Percentiles rank a stretch among this genome's conserved stretches.
Evolutionary conservation across 371 early-diverging fungal genomes (phyloP).

Genomic region (Rhizopus sp.): DNA sequence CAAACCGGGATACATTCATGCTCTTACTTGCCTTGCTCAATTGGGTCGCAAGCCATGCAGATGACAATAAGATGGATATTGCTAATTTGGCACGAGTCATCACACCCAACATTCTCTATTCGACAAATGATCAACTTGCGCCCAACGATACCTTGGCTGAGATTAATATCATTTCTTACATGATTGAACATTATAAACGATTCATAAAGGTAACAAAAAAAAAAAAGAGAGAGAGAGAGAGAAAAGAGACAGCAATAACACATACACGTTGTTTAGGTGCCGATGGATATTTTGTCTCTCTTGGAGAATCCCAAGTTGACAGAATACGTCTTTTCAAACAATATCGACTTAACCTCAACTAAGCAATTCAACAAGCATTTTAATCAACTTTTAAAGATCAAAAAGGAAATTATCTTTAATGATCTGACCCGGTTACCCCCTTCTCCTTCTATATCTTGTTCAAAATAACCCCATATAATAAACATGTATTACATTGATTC

Average conservation of each 20-base stretch:
- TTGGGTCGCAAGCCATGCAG: slow-evolving; percentile 73
- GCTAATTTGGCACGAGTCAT: slow-evolving; percentile 90
- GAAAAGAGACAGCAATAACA: not conserved
- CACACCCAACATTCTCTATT: slow-evolving; percentile 91
- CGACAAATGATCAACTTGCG: slow-evolving; percentile 47
- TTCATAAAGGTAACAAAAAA: slow-evolving; percentile 63
- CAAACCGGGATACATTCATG: slow-evolving; percentile 87
- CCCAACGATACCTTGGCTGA: slow-evolving; percentile 51
- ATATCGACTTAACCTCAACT: slow-evolving; percentile 25
- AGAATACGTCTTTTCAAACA: slow-evolving; percentile 15
- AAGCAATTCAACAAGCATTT: slow-evolving; percentile 28
- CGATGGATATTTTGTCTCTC: slow-evolving; percentile 16
- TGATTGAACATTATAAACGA: slow-evolving; percentile 70
- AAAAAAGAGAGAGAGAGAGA: too few species aligned
- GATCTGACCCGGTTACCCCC: slow-evolving; percentile 10
- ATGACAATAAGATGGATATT: slow-evolving; percentile 87
- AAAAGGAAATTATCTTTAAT: slow-evolving; percentile 11
- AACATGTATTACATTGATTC: slow-evolving; percentile 18
- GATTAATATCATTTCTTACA: slow-evolving; percentile 69
- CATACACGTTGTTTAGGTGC: slow-evolving; percentile 20
- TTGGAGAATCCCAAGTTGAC: slow-evolving; percentile 28
- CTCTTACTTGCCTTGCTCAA: slow-evolving; percentile 79
- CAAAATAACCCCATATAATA: too few species aligned
- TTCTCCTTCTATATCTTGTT: slow-evolving; percentile 14
- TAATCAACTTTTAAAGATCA: slow-evolving; percentile 20